Percentiles rank a stretch among this genome's conserved stretches.
phyloP scores from a whole-genome alignment of 345 rosid species.

The Stellera chamaejasme region DNA sequence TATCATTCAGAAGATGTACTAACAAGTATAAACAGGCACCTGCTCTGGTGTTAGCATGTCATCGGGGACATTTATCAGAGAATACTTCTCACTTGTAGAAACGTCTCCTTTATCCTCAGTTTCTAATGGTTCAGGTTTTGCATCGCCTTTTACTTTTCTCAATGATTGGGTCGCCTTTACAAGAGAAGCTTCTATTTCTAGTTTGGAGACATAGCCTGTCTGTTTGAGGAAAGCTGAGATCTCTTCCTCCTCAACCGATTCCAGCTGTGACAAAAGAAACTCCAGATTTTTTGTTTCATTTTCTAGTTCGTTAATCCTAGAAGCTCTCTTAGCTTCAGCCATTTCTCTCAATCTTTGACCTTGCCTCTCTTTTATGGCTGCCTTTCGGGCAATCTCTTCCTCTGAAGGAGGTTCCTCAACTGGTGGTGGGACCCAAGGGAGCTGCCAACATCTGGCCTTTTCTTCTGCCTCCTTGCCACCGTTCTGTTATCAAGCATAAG shows the following conservation, averaged over 20 bases:
- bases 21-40: constrained; percentile 26
- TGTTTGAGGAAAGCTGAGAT: constrained; percentile 63
- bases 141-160: constrained; percentile 84
- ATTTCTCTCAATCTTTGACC: constrained; percentile 94
- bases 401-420: constrained; percentile 89
- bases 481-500: constrained; percentile 42
- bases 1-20: neutral
- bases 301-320: constrained; percentile 76
- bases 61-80: constrained; percentile 70
- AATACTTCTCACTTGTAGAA: constrained; percentile 52
- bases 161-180: constrained; percentile 55
- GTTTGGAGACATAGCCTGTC: constrained; percentile 77
- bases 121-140: constrained; percentile 59
- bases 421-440: constrained; percentile 89
- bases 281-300: constrained; percentile 72
- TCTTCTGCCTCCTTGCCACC: constrained; percentile 85
- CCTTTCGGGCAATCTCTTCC: constrained; percentile 96
- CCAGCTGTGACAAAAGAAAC: constrained; percentile 81
- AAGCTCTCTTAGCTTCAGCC: constrained; percentile 92
- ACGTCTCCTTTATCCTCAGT: constrained; percentile 61
- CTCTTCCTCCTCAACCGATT: constrained; percentile 53
- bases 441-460: constrained; percentile 88
- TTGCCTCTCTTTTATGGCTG: constrained; percentile 85
- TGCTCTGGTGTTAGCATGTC: constrained; percentile 73
- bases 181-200: constrained; percentile 67